Evolutionary conservation across 257 asterid species (phyloP).

Genomic region (Jacaranda mimosifolia): DNA sequence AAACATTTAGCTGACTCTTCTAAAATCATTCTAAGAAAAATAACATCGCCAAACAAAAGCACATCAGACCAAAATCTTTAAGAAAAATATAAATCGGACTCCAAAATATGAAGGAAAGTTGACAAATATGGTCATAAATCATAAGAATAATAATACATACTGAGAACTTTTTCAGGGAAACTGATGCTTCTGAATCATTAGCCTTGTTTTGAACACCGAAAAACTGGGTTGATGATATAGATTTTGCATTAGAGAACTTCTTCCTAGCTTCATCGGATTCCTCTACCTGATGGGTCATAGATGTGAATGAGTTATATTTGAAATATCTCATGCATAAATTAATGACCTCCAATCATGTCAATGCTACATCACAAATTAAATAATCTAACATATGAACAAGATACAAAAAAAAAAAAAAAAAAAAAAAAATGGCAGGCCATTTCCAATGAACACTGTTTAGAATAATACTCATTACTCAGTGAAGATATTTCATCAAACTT

Average conservation of each 20-base stretch:
- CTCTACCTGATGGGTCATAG: constrained; percentile 66
- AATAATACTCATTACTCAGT: neutral
- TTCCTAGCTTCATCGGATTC: constrained; percentile 98
- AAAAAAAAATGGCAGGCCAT: neutral
- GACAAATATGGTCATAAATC: too few relatives aligned
- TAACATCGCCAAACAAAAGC: too few relatives aligned
- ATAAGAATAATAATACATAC: constrained; percentile 51
- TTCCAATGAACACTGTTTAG: neutral
- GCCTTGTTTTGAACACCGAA: constrained; percentile 74
- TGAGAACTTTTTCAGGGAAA: constrained; percentile 83
- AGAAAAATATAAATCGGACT: too few relatives aligned
- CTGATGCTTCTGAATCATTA: constrained; percentile 69
- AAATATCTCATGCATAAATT: neutral
- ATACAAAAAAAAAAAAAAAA: constrained; percentile 9
- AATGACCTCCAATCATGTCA: constrained; percentile 5
- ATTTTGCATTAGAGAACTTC: constrained; percentile 94
- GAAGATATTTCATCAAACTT: constrained; percentile 5
- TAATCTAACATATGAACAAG: constrained; percentile 4
- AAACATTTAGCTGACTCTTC: too few relatives aligned
- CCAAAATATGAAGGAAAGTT: too few relatives aligned
- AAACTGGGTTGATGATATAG: constrained; percentile 97
- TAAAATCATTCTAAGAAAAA: too few relatives aligned
- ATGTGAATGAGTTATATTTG: constrained; percentile 19
- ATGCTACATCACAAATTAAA: constrained; percentile 8
- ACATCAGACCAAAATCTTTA: too few relatives aligned